These are phyloP conservation scores for Elongisporangium anandrum DNA, from an alignment of 352 stramenopile species.

Conservation along the genomic window DNA sequence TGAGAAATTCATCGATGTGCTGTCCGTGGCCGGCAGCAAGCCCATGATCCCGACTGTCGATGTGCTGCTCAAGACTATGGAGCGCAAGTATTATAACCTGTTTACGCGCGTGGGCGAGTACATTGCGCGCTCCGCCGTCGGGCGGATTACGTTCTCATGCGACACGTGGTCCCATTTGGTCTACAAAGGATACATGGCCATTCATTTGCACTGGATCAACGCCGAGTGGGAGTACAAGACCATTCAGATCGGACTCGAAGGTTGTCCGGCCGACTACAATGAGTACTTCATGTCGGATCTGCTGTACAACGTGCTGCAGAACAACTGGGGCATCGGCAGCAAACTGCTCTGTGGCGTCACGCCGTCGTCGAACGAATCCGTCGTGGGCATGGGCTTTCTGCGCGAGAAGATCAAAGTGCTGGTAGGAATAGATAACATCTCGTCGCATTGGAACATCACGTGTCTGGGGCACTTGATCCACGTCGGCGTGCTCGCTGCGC, in stretches of 20 bases:
- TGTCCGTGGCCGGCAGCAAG: slow-evolving; percentile 42
- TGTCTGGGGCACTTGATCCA: slow-evolving; percentile 75
- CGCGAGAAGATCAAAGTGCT: slow-evolving; percentile 78
- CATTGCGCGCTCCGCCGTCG: slow-evolving; percentile 63
- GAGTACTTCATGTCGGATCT: slow-evolving; percentile 78
- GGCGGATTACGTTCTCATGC: slow-evolving; percentile 72
- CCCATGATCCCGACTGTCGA: slow-evolving; percentile 47
- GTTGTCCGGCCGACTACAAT: slow-evolving; percentile 61
- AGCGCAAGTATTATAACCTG: slow-evolving; percentile 67
- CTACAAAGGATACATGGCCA: slow-evolving; percentile 69
- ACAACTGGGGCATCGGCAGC: slow-evolving; percentile 68
- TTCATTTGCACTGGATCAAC: slow-evolving; percentile 82
- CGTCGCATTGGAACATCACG: slow-evolving; percentile 67
- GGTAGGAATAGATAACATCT: slow-evolving; percentile 72
- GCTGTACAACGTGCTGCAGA: slow-evolving; percentile 76
- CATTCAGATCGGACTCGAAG: slow-evolving; percentile 71
- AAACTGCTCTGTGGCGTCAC: slow-evolving; percentile 72
- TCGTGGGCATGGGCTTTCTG: slow-evolving; percentile 68
- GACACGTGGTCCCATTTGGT: slow-evolving; percentile 72
- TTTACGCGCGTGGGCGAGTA: slow-evolving; percentile 73
- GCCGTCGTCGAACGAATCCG: slow-evolving; percentile 50
- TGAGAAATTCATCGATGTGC: slow-evolving; percentile 69
- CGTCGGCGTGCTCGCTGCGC: slow-evolving; percentile 46
- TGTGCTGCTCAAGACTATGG: slow-evolving; percentile 57
- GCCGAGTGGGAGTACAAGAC: slow-evolving; percentile 84